These are phyloP conservation scores for Fraxinus dipetala DNA, from an alignment of 305 asterid species.

Conservation along the genomic window DNA sequence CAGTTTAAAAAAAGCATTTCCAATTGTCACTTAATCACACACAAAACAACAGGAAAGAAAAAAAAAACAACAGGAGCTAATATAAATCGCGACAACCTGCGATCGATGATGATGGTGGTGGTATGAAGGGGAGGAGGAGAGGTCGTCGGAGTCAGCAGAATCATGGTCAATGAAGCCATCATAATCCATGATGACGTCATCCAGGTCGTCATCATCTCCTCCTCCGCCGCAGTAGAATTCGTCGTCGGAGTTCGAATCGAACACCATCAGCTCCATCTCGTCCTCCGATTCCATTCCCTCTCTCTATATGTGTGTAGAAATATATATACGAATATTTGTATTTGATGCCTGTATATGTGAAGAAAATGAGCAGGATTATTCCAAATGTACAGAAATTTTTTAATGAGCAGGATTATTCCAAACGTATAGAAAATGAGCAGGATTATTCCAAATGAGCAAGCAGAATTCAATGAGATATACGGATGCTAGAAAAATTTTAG, in stretches of 20 bases:
- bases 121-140: conserved; percentile 30
- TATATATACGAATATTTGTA: neutral
- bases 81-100: conserved; percentile 42
- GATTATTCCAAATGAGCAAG: neutral
- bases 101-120: conserved; percentile 44
- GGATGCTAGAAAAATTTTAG: neutral
- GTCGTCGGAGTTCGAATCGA: conserved; percentile 64
- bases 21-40: conserved; percentile 5
- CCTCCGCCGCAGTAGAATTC: conserved; percentile 61
- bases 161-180: conserved; percentile 70
- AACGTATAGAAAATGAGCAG: neutral
- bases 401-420: no score
- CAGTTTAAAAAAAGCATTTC: neutral
- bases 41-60: neutral
- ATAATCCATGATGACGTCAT: conserved; percentile 58
- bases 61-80: neutral
- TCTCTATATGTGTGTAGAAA: neutral
- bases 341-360: neutral
- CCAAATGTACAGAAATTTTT: no score
- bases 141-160: conserved; percentile 69
- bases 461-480: neutral
- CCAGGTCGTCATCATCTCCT: conserved; percentile 54
- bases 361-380: neutral
- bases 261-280: conserved; percentile 55
- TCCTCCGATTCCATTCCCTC: conserved; percentile 56